These are phyloP conservation scores for Allium fistulosum DNA, from an alignment of 106 monocot genomes.

Conservation along the genomic window DNA sequence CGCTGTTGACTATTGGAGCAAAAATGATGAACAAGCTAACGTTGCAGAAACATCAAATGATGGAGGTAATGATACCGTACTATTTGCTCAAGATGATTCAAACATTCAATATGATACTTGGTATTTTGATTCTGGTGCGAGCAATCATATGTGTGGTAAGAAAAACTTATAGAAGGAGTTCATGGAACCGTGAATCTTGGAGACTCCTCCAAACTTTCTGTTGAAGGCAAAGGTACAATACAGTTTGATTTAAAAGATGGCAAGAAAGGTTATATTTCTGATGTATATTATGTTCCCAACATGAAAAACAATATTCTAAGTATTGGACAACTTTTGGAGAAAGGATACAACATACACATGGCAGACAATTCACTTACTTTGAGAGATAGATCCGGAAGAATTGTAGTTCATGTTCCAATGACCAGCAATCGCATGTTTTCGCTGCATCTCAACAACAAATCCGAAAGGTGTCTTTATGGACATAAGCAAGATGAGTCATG, in stretches of 20 bases:
- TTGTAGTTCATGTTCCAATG: not conserved
- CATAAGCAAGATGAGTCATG: not conserved
- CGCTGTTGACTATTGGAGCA: too few species aligned
- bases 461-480: too few species aligned
- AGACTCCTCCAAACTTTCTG: too few species aligned
- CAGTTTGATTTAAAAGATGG: slow-evolving; percentile 1
- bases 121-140: too few species aligned
- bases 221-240: not conserved
- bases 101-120: too few species aligned
- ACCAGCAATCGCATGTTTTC: slow-evolving; percentile 2
- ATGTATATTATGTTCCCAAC: slow-evolving; percentile 11
- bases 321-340: slow-evolving; percentile 5
- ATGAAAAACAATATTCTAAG: slow-evolving; percentile 12
- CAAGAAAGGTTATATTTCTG: slow-evolving; percentile 1
- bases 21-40: too few species aligned
- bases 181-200: too few species aligned
- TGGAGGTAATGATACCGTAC: too few species aligned
- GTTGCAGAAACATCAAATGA: too few species aligned
- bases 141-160: too few species aligned
- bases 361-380: not conserved
- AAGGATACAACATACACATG: slow-evolving; percentile 3
- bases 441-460: not conserved
- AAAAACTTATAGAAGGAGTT: too few species aligned
- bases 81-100: too few species aligned
- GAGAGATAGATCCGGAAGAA: not conserved